Percentiles rank a stretch among this genome's conserved stretches.
Evolutionary conservation across 2,329 filamentous ascomycete genomes (phyloP).

Genomic region (Calonectria naviculata): DNA sequence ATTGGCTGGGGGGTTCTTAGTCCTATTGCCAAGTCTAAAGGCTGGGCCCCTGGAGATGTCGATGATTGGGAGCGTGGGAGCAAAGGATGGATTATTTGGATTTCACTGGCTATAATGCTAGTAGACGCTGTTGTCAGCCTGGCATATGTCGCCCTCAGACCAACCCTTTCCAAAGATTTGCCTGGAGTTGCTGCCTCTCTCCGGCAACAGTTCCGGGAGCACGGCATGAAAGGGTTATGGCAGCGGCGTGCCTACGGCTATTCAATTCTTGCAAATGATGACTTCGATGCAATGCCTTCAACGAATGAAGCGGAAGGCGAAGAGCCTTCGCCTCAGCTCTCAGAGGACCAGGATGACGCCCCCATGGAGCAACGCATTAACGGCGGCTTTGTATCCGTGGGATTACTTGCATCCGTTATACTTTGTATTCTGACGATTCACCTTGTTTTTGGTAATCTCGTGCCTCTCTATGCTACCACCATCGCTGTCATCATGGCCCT

Average conservation of each 20-base stretch:
- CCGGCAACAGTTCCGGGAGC: slow-evolving; percentile 24
- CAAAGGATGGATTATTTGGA: slow-evolving; percentile 99
- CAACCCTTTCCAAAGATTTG: slow-evolving; percentile 53
- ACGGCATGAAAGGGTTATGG: slow-evolving; percentile 36
- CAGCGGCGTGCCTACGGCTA: slow-evolving; percentile 35
- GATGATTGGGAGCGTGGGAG: slow-evolving; percentile 91
- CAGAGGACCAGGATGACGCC: slow-evolving; percentile 77
- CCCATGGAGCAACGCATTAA: slow-evolving; percentile 86
- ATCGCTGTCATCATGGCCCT: slow-evolving; percentile 88
- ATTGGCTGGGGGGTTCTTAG: slow-evolving; percentile 93
- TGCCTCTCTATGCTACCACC: slow-evolving; percentile 81
- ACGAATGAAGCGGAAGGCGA: slow-evolving; percentile 18
- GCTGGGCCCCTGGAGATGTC: slow-evolving; percentile 91
- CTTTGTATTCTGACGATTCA: slow-evolving; percentile 87
- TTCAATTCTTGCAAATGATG: slow-evolving; percentile 30
- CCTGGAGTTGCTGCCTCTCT: background rate
- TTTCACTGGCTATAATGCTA: slow-evolving; percentile 96
- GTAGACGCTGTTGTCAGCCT: slow-evolving; percentile 92
- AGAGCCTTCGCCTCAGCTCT: slow-evolving; percentile 39
- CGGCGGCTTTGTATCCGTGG: slow-evolving; percentile 75
- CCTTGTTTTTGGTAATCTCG: slow-evolving; percentile 83
- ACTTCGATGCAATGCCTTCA: slow-evolving; percentile 12
- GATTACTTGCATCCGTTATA: slow-evolving; percentile 79
- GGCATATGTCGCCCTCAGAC: slow-evolving; percentile 78
- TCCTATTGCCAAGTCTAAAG: slow-evolving; percentile 84